A percentile compares a stretch with the other conserved stretches of the same genome.
Conservation (phyloP, 345 rosid species). For the Ailanthus altissimus region DNA sequence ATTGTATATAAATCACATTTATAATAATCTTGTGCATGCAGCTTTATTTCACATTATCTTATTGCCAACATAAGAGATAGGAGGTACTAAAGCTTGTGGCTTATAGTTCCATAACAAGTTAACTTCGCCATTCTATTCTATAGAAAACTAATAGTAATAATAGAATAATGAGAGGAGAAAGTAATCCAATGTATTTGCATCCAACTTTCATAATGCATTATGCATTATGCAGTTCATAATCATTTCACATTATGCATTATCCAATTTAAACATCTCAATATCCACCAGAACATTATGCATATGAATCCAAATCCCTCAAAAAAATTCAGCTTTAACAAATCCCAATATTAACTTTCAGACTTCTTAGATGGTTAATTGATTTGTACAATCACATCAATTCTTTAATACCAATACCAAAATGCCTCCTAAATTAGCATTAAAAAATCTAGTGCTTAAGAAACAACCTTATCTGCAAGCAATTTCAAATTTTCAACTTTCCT, state of each 20-base stretch:
- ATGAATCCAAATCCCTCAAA: neutral
- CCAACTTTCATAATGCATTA: neutral
- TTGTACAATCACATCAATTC: neutral
- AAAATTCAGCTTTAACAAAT: neutral
- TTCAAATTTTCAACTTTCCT: slow-evolving; percentile 5
- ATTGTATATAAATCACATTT: neutral
- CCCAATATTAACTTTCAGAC: neutral
- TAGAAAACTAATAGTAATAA: neutral
- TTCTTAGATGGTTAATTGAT: neutral
- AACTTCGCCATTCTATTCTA: neutral
- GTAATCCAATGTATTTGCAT: neutral
- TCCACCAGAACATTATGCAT: neutral
- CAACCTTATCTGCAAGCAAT: neutral
- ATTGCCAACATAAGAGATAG: neutral
- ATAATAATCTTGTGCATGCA: neutral
- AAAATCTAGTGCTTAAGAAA: neutral
- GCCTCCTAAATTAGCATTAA: neutral
- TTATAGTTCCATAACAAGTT: neutral
- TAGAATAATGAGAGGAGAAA: neutral
- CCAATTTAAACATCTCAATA: neutral
- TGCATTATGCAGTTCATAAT: too few species aligned
- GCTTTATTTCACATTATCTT: neutral
- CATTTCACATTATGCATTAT: too few species aligned
- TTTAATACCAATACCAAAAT: neutral
- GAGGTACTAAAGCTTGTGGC: neutral